Base-by-base conservation (phyloP, 2,329 filamentous ascomycete species). In the Curvularia verruculosa region DNA sequence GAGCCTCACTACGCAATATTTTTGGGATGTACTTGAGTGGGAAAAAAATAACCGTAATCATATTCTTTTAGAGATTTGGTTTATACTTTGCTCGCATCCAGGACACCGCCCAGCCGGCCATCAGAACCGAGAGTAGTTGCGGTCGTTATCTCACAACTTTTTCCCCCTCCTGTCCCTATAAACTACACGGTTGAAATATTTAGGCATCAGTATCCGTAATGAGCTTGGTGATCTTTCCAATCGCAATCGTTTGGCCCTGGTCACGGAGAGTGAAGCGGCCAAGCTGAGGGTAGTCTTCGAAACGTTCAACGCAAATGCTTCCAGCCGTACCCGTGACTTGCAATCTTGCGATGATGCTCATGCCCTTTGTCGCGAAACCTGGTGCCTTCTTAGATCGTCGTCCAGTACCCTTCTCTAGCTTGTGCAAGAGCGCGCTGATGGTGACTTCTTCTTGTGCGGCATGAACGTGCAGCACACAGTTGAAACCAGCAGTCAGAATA, bases 381-480 rank as follows among this genome's bases (percentile, higher is more conserved):
- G 96, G 95, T 5, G 95, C 87, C 63, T 89, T 85, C 85, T 97
- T 98, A 81, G 91, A 96, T 86, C 93, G 96, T 70, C 95, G 85
- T 70, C 87, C 88, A 3, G 95, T 99, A 50, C 93, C 94, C 79
- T 96, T 96, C 78, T 99, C 93, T 44, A 98, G 82, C 80, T 94
- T 96, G 81, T 99, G 95, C 65, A 99, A 81, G 50, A 99, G 84
- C 3, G 89, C 85, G 0, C 87, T 85, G 72, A 99, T 96, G 0
- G 94, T 97, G 56, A 99, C 92, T 78, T 99, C 95, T 82, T 99
- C 95, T 59, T 97, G 96, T 21, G 95, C 95, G 4, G 94, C 92
- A 79, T 99, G 95, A 21, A 99, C 91, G 80, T 99, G 95, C 66
- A 99, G 83, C 39, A 99, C 96, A 73, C 95, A 99, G 82, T 97